Evolutionary conservation across 192 early-diverging fungal genomes (phyloP).

Genomic region (Entomortierella lignicola): DNA sequence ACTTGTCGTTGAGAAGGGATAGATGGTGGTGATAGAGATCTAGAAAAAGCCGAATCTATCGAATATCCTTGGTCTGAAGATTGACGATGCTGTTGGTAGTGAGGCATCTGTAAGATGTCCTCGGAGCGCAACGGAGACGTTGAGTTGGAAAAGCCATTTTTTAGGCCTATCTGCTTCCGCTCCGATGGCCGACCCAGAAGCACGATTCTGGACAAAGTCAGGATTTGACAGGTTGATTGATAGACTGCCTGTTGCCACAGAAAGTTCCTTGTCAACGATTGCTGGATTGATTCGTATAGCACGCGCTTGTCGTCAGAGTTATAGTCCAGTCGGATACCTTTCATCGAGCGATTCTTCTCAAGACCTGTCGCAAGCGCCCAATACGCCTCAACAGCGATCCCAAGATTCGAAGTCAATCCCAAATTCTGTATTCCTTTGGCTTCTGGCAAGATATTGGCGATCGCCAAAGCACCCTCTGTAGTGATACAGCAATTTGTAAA

Average conservation of each 20-base stretch:
- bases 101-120: background rate
- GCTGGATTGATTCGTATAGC: slow-evolving; percentile 54
- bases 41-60: background rate
- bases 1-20: too few relatives aligned
- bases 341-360: slow-evolving; percentile 50
- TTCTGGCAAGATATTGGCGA: slow-evolving; percentile 37
- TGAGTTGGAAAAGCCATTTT: too few relatives aligned
- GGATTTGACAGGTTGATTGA: slow-evolving; percentile 38
- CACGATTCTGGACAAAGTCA: slow-evolving; percentile 50
- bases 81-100: too few relatives aligned
- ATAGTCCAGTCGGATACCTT: slow-evolving; percentile 58
- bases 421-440: slow-evolving; percentile 54
- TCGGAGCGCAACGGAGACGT: too few relatives aligned
- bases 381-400: slow-evolving; percentile 53
- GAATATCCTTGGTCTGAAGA: background rate
- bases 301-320: slow-evolving; percentile 56
- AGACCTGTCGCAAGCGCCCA: slow-evolving; percentile 46
- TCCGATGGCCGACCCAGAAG: slow-evolving; percentile 35
- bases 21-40: background rate
- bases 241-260: slow-evolving; percentile 52
- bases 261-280: slow-evolving; percentile 54
- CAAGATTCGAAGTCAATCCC: slow-evolving; percentile 41
- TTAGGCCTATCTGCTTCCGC: slow-evolving; percentile 1
- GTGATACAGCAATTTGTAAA: slow-evolving; percentile 53
- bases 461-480: slow-evolving; percentile 44